Base-by-base conservation (phyloP, 2,329 filamentous ascomycete genomes). In the Diaporthe caulivora region DNA sequence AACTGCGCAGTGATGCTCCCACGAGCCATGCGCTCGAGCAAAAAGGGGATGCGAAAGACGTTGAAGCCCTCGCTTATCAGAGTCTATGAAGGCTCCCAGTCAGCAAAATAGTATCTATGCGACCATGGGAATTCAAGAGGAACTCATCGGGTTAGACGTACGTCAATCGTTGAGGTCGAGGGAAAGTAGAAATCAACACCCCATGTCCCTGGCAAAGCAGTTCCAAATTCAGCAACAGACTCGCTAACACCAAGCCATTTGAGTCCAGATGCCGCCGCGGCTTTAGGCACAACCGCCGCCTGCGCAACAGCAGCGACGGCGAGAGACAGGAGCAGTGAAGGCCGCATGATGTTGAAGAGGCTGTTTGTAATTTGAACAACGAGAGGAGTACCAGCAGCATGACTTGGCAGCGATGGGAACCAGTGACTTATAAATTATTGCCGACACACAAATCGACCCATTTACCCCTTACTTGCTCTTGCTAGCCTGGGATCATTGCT, bases 221-320 rank as follows among this genome's bases (percentile, higher is more conserved):
- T 84, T 53, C 90, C 90, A 74, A 92, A 92, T 76, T 93, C 91
- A 55, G 90, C 90, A 18, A 90, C 90, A 34, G 89, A 87, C 78
- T 91, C 79, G 69, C 74, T 72, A 3, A 76, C 74, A n/a, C 75
- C 75, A 11, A 76, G 62, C 74, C 74, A 76, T 49, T 71, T 75
- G 78, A 76, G 80, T 2, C 58, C 58, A 13, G 64, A 51, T n/a
- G 71, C 69, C 17, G 72, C 53, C 26, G 73, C 34, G 1, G 65
- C 31, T 0, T 10, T 58, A 53, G 72, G 47, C 1, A 72, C 64
- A 15, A 67, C 58, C 11, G 71, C 67, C 2, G 65, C 54, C 55
- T 77, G 74, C 60, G 60, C 60, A 26, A 65, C 44, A 34, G 60
- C 60, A 65, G 60, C 60, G n/a, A 65, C 58, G 17, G 58, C 15